Evolutionary conservation across 495 filamentous ascomycete genomes (phyloP), one percentile per base, ranked within the genome.

Genomic region (Trichoderma virens): DNA sequence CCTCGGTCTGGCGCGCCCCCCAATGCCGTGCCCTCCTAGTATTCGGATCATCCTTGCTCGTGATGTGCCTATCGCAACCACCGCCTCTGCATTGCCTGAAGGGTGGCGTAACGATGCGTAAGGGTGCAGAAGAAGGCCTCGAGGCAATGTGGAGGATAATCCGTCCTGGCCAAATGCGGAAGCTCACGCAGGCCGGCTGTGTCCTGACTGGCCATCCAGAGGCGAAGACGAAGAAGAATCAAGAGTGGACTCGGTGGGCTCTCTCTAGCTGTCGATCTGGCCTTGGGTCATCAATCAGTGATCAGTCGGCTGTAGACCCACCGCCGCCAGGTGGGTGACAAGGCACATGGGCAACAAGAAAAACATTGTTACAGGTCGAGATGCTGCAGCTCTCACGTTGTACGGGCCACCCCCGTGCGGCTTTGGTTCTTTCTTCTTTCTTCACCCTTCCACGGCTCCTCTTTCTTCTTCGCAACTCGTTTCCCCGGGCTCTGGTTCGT

Each of bases 191-290:
- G 51, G 11, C 8, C 51, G 23, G 11, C 51, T 8, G 8, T 2
- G 8, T 45, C 41, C 41, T 45, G 41, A 18, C 41, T 35, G 32
- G 32, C 32, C 32, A 35, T 35, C 32, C 32, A 35, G 5, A 28
- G 25, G 25, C 51, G 20, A 56, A 27, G 51, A 56, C 2, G 25
- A 27, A 54, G 23, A 27, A 56, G 51, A 28, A 27, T 56, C 51
- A 27, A 27, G 51, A 56, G 51, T 56, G 51, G 51, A 14, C 51
- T 28, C 51, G 51, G 51, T 56, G 51, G 51, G 51, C 51, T 56
- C 51, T 56, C 23, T 56, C 51, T 56, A 56, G 51, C 51, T 16
- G 51, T 56, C 51, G 51, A 56, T 56, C 51, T 56, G 51, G 51
- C 51, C 51, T 56, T 27, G 51, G 51, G 51, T 56, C 27, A 56